phyloP scores from a whole-genome alignment of 768 basidiomycete genomes.

The Auriculariales sp. region DNA sequence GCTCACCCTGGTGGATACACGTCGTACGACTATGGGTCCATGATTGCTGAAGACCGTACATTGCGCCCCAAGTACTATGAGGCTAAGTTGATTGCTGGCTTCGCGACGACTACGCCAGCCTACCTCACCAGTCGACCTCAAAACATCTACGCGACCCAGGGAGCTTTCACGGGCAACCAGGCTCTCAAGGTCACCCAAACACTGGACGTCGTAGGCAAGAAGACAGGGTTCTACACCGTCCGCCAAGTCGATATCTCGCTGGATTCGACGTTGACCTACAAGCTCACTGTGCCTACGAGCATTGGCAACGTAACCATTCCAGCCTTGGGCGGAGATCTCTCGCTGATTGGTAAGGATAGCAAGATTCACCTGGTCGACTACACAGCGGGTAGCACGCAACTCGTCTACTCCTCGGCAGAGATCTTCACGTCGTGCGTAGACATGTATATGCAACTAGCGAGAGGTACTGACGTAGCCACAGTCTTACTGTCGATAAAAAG shows the following conservation, averaged over 20 bases:
- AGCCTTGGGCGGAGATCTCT: constrained; percentile 7
- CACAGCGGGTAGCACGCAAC: constrained; percentile 11
- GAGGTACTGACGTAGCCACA: constrained; percentile 10
- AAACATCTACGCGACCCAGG: constrained; percentile 4
- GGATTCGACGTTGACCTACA: constrained; percentile 6
- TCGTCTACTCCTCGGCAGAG: constrained; percentile 11
- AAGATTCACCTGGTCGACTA: constrained; percentile 15
- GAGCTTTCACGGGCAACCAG: constrained; percentile 9
- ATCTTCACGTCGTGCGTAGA: constrained; percentile 3
- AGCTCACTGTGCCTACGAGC: constrained; percentile 25
- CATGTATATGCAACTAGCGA: neutral
- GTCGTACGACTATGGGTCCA: constrained; percentile 16
- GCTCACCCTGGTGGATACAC: constrained; percentile 43
- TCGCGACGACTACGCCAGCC: constrained; percentile 13
- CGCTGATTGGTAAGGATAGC: constrained; percentile 12
- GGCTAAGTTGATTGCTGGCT: constrained; percentile 15
- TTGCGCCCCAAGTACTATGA: constrained; percentile 16
- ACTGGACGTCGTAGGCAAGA: constrained; percentile 3
- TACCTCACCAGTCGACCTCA: constrained; percentile 11
- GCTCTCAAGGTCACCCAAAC: constrained; percentile 10
- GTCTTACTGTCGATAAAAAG: constrained; percentile 10
- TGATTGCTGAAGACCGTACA: constrained; percentile 15
- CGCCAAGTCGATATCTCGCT: constrained; percentile 16
- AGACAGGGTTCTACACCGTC: constrained; percentile 51
- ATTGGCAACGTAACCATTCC: constrained; percentile 10